These are phyloP conservation scores for Penicillium alfredii DNA, from an alignment of 495 filamentous ascomycete genomes.

Conservation along the genomic window DNA sequence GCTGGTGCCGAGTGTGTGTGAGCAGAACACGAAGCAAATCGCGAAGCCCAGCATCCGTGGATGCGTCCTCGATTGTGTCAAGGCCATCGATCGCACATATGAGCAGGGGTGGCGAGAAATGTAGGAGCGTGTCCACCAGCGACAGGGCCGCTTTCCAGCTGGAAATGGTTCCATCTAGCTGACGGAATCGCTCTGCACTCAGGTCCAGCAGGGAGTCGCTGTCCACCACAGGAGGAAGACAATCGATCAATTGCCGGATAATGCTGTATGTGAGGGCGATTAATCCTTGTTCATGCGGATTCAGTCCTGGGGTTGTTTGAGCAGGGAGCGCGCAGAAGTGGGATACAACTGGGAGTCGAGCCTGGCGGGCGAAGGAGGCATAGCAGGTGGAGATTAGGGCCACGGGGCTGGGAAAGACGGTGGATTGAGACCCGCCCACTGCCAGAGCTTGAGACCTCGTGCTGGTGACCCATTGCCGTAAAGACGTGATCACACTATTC, in stretches of 20 bases:
- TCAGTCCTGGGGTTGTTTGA: slow-evolving; percentile 20
- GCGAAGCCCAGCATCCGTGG: slow-evolving; percentile 32
- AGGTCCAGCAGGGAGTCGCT: slow-evolving; percentile 34
- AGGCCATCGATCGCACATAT: slow-evolving; percentile 40
- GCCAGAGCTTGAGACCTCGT: slow-evolving; percentile 35
- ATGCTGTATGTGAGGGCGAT: slow-evolving; percentile 42
- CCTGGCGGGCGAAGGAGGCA: slow-evolving; percentile 28
- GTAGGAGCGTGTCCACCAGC: slow-evolving; percentile 34
- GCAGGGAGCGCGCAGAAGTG: slow-evolving; percentile 38
- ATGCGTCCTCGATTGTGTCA: slow-evolving; percentile 32
- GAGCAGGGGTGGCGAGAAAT: slow-evolving; percentile 38
- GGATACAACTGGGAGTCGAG: slow-evolving; percentile 36
- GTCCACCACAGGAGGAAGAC: slow-evolving; percentile 36
- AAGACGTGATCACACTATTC: slow-evolving; percentile 26
- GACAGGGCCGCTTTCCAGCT: slow-evolving; percentile 40
- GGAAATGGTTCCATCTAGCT: slow-evolving; percentile 33
- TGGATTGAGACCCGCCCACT: slow-evolving; percentile 30
- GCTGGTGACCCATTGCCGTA: slow-evolving; percentile 36
- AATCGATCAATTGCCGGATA: slow-evolving; percentile 45
- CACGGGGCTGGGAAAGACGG: slow-evolving; percentile 26
- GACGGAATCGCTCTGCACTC: slow-evolving; percentile 34
- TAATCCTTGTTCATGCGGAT: slow-evolving; percentile 30
- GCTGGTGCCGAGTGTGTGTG: slow-evolving; percentile 32
- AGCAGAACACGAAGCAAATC: slow-evolving; percentile 34
- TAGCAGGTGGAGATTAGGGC: slow-evolving; percentile 36